Base-by-base conservation (phyloP, 805 yeast genomes). In the Candida glaebosa region DNA sequence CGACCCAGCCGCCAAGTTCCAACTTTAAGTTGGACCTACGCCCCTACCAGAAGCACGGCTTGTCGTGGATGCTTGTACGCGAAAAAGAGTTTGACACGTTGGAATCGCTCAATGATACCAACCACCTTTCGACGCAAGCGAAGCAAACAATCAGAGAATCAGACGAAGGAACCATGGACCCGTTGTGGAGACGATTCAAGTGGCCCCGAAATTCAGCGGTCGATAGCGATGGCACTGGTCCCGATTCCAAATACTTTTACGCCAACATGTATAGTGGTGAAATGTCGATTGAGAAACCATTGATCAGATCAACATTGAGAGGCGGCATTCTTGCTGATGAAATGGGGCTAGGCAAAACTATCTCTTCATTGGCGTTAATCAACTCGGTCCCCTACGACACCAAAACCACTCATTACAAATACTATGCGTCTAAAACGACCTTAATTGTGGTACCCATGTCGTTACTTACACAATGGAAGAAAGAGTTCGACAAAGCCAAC, bases 281-380 rank as follows among this genome's bases (percentile, higher is more conserved):
- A 42, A 76, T 91, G 41, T 79, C 91, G 0, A 50, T 78, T 12
- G 73, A 75, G 17, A 79, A 76, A 46, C 97, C 96, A 1, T 51
- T 80, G 9, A 66, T 88, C 31, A 78, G 73, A 43, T 70, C 82
- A 1, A 54, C 75, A 15, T 73, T 82, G 37, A 70, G 72, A 37
- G 97, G 98, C 28, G 98, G 98, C 2, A 85, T 90, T 16, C 65
- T 90, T 12, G 96, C 97, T 0, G 98, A 90, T 65, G 98, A 90
- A 59, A 90, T 90, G 98, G 98, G 98, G 0, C 69, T 90, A 6
- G 98, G 98, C 33, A 90, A 90, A 57, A 90, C 98, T 0, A 84
- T 90, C 18, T 84, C 96, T 1, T 79, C 95, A 0, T 61, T 88
- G 39, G 75, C 96, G 0, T 63, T 91, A 37, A 71, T 90, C 9